phyloP scores from a whole-genome alignment of 2,329 filamentous ascomycete species.

The Pezicula radicicola region DNA sequence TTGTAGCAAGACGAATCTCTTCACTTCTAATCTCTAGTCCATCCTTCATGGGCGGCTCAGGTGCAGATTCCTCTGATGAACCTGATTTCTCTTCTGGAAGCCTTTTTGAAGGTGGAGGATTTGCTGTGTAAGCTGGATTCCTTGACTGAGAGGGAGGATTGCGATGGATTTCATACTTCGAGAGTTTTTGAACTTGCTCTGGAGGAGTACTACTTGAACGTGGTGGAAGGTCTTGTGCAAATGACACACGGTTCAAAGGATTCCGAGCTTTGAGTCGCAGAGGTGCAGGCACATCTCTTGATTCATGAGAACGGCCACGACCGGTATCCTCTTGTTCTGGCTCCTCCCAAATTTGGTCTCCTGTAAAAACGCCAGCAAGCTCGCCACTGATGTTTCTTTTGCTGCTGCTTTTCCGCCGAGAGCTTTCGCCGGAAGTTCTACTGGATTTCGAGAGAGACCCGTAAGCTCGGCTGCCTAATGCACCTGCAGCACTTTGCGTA shows the following conservation, averaged over 20 bases:
- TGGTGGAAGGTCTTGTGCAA: slow-evolving; percentile 36
- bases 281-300: slow-evolving; percentile 36
- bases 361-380: slow-evolving; percentile 60
- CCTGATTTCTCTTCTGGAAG: slow-evolving; percentile 30
- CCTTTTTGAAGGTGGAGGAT: slow-evolving; percentile 37
- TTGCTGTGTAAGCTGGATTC: slow-evolving; percentile 76
- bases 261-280: slow-evolving; percentile 61
- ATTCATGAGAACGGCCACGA: slow-evolving; percentile 20
- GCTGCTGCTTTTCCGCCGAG: slow-evolving; percentile 18
- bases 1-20: slow-evolving; percentile 87
- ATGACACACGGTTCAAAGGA: slow-evolving; percentile 60
- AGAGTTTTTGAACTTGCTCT: slow-evolving; percentile 36
- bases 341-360: slow-evolving; percentile 88
- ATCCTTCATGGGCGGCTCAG: slow-evolving; percentile 50
- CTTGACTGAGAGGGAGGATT: slow-evolving; percentile 82
- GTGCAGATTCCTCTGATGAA: slow-evolving; percentile 13
- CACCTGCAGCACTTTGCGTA: slow-evolving; percentile 6
- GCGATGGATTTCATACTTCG: slow-evolving; percentile 71
- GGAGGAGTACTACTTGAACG: slow-evolving; percentile 40
- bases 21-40: slow-evolving; percentile 81
- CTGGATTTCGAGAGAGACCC: slow-evolving; percentile 16
- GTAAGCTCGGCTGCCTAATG: slow-evolving; percentile 15
- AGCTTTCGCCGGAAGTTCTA: slow-evolving; percentile 6
- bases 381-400: slow-evolving; percentile 69
- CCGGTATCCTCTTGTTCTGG: slow-evolving; percentile 49